Evolutionary conservation across 352 stramenopile genomes (phyloP).

Genomic region (Salisapilia sapeloensis): DNA sequence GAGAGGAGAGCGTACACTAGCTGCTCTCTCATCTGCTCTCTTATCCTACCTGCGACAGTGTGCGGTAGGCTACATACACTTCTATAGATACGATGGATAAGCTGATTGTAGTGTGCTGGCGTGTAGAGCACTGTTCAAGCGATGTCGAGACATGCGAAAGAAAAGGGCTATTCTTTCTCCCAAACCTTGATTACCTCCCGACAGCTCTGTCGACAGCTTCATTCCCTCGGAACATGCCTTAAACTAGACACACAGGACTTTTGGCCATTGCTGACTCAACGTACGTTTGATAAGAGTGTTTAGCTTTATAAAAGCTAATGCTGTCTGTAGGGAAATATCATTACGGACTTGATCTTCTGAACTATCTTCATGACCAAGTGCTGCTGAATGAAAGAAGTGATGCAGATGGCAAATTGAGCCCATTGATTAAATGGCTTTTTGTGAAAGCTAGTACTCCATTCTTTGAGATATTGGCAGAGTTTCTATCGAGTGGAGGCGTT

Average conservation of each 20-base stretch:
- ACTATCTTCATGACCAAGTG: conserved; percentile 22
- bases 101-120: no score
- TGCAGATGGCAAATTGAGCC: conserved; percentile 7
- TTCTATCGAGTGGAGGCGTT: conserved; percentile 22
- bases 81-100: conserved; percentile 6
- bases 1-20: no score
- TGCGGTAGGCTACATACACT: not conserved
- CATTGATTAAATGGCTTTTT: conserved; percentile 33
- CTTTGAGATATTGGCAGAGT: conserved; percentile 27
- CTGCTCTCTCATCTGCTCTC: no score
- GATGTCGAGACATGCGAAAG: no score
- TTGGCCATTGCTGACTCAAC: conserved; percentile 20
- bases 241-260: conserved; percentile 12
- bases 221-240: conserved; percentile 11
- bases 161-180: conserved; percentile 6
- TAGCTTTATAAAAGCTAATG: conserved; percentile 5
- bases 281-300: conserved; percentile 7
- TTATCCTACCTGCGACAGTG: not conserved
- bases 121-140: no score
- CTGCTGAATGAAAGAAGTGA: conserved; percentile 17
- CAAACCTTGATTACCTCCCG: conserved; percentile 14
- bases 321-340: conserved; percentile 16
- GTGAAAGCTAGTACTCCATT: conserved; percentile 29
- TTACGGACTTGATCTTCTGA: conserved; percentile 24
- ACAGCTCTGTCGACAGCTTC: conserved; percentile 12